Conservation (phyloP, 805 yeast genomes). For the Suhomyces kilbournensis region DNA sequence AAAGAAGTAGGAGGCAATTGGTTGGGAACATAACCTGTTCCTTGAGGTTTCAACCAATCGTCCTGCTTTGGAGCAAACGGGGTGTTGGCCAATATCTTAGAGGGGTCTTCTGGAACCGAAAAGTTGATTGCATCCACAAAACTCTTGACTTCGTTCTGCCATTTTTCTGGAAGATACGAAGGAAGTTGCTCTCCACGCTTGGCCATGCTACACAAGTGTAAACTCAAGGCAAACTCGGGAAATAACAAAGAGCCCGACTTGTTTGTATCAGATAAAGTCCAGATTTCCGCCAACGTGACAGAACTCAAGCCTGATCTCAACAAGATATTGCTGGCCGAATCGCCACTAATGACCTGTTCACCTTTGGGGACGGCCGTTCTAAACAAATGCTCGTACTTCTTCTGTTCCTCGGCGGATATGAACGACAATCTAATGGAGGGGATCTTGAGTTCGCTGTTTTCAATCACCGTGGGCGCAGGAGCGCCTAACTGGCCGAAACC, state of each 20-base stretch:
- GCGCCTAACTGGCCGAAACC: constrained; percentile 36
- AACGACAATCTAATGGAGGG: constrained; percentile 80
- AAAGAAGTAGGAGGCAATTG: constrained; percentile 25
- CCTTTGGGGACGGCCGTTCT: constrained; percentile 70
- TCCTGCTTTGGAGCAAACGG: constrained; percentile 29
- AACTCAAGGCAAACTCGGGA: constrained; percentile 91
- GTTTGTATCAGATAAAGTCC: constrained; percentile 89
- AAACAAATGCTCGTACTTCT: constrained; percentile 80
- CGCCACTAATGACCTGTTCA: constrained; percentile 67
- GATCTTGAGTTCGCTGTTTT: constrained; percentile 59
- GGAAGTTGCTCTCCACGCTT: constrained; percentile 81
- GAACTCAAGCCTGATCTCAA: constrained; percentile 78
- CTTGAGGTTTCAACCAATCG: constrained; percentile 34
- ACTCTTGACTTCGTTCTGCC: constrained; percentile 80
- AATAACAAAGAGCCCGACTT: constrained; percentile 81
- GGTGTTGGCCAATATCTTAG: constrained; percentile 40
- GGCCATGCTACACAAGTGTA: constrained; percentile 78
- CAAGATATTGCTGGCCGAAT: constrained; percentile 73
- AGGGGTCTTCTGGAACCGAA: constrained; percentile 60
- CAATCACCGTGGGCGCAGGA: constrained; percentile 41
- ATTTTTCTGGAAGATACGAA: constrained; percentile 61
- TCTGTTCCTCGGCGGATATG: constrained; percentile 80
- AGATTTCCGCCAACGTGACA: constrained; percentile 73
- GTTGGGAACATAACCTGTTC: constrained; percentile 21
- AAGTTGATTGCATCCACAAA: constrained; percentile 88